These are phyloP conservation scores for Primulina eburnea DNA, from an alignment of 257 asterid species.

Conservation along the genomic window DNA sequence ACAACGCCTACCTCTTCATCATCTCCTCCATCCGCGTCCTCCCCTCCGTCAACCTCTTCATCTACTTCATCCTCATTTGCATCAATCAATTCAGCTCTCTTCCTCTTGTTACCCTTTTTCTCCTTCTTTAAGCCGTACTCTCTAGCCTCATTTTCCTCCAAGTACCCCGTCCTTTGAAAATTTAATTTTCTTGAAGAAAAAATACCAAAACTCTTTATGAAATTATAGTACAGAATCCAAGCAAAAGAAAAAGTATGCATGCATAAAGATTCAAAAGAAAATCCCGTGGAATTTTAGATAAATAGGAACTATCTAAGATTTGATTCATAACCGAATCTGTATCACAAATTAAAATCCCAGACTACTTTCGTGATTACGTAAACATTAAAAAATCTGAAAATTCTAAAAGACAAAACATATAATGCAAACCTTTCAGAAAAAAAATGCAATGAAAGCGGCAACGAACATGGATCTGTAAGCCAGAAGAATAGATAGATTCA, in stretches of 20 bases:
- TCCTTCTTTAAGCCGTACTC: constrained; percentile 64
- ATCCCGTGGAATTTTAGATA: too few species aligned
- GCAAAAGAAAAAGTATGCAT: too few species aligned
- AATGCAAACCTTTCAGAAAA: constrained; percentile 47
- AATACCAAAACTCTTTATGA: too few species aligned
- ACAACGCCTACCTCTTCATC: constrained; percentile 56
- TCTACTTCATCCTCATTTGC: constrained; percentile 40
- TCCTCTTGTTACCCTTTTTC: constrained; percentile 38
- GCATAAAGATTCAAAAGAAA: too few species aligned
- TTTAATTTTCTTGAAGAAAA: too few species aligned
- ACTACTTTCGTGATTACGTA: too few species aligned
- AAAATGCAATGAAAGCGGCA: constrained; percentile 45
- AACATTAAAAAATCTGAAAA: too few species aligned
- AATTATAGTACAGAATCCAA: too few species aligned
- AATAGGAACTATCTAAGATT: too few species aligned
- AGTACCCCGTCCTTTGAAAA: constrained; percentile 19
- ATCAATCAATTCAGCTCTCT: constrained; percentile 22
- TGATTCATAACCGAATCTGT: too few species aligned
- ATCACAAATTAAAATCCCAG: too few species aligned
- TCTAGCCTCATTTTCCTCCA: constrained; percentile 69
- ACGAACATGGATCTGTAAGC: constrained; percentile 50
- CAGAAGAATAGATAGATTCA: constrained; percentile 7
- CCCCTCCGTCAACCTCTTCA: constrained; percentile 33
- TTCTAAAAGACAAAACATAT: neutral
- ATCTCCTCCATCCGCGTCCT: constrained; percentile 40